Evolutionary conservation across 2,329 filamentous ascomycete genomes (phyloP), one percentile per base, ranked within the genome.

Genomic region (Pseudogymnoascus sp.): DNA sequence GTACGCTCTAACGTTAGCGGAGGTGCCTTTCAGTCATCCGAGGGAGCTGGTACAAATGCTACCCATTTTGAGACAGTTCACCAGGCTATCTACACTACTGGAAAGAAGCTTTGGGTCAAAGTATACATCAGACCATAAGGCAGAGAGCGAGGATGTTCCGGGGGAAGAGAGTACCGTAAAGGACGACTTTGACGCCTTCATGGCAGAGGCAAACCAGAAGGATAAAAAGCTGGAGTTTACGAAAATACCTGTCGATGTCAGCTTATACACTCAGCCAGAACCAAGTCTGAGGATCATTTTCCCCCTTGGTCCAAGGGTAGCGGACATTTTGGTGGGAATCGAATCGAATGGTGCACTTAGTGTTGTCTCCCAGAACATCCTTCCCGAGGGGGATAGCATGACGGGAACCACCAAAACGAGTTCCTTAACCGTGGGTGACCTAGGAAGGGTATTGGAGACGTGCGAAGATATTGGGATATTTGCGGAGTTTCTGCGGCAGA

Each of bases 11-110:
- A 77, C 78, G 2, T 71, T 95, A 7, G 81, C 80, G 0, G 82
- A 86, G 60, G 76, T 94, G 30, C 84, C 88, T 0, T 92, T 95
- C 68, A 82, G 83, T 2, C 90, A 95, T 67, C 90, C 90, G 0
- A 81, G 84, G 57, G 89, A 95, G 68, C 74, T 95, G 3, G 75
- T 92, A 5, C 79, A 82, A 59, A 82, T 92, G 68, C 77, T 95
- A n/a, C 88, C 89, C 0, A 76, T 80, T 3, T 75, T 94, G 13
- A 79, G 90, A 12, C 89, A 94, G 70, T 94, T 90, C 68, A 86
- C 86, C 0, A 84, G 88, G 64, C 75, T 90, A 3, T 83, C 83
- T 23, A 82, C 77, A 0, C 72, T 94, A 2, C 76, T 92, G 3
- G 74, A 79, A 60, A 82, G 81, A 57, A 83, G 79, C 60, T 88